Evolutionary conservation across 2,329 filamentous ascomycete species (phyloP).

Genomic region (Sarocladium strictum): DNA sequence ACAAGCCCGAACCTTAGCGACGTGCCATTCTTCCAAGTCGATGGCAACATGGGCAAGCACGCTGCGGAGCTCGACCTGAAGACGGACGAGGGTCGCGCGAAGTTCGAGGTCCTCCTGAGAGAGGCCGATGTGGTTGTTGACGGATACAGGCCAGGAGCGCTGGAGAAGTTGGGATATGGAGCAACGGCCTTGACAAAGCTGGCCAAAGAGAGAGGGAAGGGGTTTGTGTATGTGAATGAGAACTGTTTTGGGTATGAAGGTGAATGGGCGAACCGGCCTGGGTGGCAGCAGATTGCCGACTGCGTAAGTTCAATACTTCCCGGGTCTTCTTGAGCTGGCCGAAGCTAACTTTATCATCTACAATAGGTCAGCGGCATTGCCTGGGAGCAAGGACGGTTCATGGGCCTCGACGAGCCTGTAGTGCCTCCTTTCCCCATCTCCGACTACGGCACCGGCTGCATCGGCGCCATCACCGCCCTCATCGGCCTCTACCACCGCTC

Average conservation of each 20-base stretch:
- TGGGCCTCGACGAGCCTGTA: slow-evolving; percentile 41
- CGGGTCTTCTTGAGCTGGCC: background rate
- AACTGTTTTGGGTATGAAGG: slow-evolving; percentile 61
- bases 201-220: slow-evolving; percentile 49
- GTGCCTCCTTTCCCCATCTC: slow-evolving; percentile 60
- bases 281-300: slow-evolving; percentile 70
- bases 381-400: slow-evolving; percentile 47
- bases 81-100: slow-evolving; percentile 40
- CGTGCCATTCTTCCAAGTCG: slow-evolving; percentile 66
- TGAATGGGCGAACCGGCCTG: slow-evolving; percentile 58
- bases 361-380: slow-evolving; percentile 47
- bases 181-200: slow-evolving; percentile 46
- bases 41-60: slow-evolving; percentile 68
- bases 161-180: slow-evolving; percentile 59
- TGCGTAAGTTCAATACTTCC: slow-evolving; percentile 31
- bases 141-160: slow-evolving; percentile 61
- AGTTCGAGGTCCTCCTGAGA: slow-evolving; percentile 53
- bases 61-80: slow-evolving; percentile 59
- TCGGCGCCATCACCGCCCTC: slow-evolving; percentile 63
- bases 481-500: slow-evolving; percentile 58
- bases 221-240: slow-evolving; percentile 63
- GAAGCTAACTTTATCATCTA: too few relatives aligned
- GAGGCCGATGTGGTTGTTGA: slow-evolving; percentile 61
- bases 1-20: slow-evolving; percentile 63
- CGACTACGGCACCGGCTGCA: slow-evolving; percentile 66